Percentiles rank a stretch among this genome's conserved stretches.
These are phyloP conservation scores for Salisapilia sapeloensis DNA, from an alignment of 352 stramenopile species.

Conservation along the genomic window DNA sequence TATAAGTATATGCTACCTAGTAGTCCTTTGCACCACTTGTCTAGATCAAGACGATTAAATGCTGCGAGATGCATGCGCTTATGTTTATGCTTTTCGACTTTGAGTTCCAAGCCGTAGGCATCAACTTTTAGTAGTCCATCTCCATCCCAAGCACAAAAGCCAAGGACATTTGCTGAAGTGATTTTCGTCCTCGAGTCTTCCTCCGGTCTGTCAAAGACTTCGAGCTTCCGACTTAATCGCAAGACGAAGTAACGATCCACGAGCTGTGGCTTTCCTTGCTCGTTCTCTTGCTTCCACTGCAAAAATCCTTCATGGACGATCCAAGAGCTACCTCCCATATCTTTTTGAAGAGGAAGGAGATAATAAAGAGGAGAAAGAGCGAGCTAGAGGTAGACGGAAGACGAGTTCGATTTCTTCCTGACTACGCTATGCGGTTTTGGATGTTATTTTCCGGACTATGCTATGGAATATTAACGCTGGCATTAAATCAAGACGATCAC, in stretches of 20 bases:
- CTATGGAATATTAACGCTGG: too few species aligned
- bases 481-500: too few species aligned
- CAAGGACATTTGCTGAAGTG: conserved; percentile 28
- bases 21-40: conserved; percentile 68
- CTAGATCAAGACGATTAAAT: conserved; percentile 66
- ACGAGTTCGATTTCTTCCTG: too few species aligned
- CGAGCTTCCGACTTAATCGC: conserved; percentile 61
- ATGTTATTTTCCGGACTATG: too few species aligned
- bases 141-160: conserved; percentile 67
- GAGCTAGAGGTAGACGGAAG: too few species aligned
- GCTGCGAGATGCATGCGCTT: conserved; percentile 44
- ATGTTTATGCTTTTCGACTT: conserved; percentile 33
- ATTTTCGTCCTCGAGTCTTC: conserved; percentile 12
- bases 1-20: conserved; percentile 30
- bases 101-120: conserved; percentile 62
- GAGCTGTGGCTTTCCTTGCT: conserved; percentile 3
- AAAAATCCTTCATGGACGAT: conserved; percentile 43
- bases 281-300: conserved; percentile 15
- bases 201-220: conserved; percentile 38
- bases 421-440: too few species aligned
- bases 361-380: too few species aligned
- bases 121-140: conserved; percentile 43
- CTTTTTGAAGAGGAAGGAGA: too few species aligned
- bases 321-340: conserved; percentile 28
- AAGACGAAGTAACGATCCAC: conserved; percentile 56